phyloP scores from a whole-genome alignment of 495 filamentous ascomycete species.

The Penicillium subrubescens region DNA sequence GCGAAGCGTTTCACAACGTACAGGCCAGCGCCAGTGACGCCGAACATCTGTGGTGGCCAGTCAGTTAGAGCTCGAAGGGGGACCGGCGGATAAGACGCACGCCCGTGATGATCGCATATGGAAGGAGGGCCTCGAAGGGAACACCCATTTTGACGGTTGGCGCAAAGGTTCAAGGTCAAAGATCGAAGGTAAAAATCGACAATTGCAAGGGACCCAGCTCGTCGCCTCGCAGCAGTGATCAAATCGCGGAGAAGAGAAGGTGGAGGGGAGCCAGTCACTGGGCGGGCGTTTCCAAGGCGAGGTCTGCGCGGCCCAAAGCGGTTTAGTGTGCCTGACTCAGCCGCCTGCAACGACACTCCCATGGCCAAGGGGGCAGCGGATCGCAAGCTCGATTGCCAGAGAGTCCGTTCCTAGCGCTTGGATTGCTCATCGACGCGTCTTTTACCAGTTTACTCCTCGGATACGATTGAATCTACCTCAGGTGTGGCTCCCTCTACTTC shows the following conservation, averaged over 20 bases:
- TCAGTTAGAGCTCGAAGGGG: constrained; percentile 28
- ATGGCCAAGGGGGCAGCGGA: constrained; percentile 43
- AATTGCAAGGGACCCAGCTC: constrained; percentile 10
- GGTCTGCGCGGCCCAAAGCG: constrained; percentile 36
- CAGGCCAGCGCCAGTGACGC: constrained; percentile 74
- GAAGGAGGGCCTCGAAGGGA: constrained; percentile 93
- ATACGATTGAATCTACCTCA: constrained; percentile 17
- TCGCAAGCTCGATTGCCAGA: constrained; percentile 40
- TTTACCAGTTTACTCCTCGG: constrained; percentile 12
- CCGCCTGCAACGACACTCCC: constrained; percentile 45
- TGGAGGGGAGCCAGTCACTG: constrained; percentile 26
- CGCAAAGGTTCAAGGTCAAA: not conserved
- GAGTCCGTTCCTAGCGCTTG: constrained; percentile 28
- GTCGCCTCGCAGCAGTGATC: constrained; percentile 8
- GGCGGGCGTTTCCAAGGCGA: constrained; percentile 18
- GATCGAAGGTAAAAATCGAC: constrained; percentile 9
- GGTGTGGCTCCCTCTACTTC: constrained; percentile 28
- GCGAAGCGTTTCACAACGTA: constrained; percentile 72
- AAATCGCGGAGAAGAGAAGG: constrained; percentile 19
- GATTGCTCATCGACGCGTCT: constrained; percentile 43
- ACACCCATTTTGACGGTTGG: constrained; percentile 71
- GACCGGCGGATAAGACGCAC: constrained; percentile 56
- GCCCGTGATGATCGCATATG: constrained; percentile 85
- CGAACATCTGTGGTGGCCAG: constrained; percentile 76
- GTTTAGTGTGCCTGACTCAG: constrained; percentile 51